Evolutionary conservation across 2,329 filamentous ascomycete genomes (phyloP), one percentile per base, ranked within the genome.

Genomic region (Ophiosphaerella narmari): DNA sequence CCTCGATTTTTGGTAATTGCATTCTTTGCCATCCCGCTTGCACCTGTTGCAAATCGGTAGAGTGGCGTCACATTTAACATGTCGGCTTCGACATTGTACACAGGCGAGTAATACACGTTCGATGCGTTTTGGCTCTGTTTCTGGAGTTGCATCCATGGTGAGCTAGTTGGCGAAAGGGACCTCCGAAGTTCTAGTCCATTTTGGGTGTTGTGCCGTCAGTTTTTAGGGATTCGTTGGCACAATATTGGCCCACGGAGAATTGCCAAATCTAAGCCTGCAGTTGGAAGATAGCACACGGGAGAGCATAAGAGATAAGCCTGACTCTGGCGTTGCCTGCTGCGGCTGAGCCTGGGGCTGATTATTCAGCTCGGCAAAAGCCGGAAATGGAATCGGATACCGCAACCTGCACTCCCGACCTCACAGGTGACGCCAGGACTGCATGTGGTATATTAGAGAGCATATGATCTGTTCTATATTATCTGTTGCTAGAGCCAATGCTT

Each of bases 11-110:
- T 65, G 55, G 43, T 68, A 72, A 4, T 48, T 59, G 40, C 69
- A 71, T 32, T 68, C 67, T 50, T 71, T 72, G 7, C 67, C 62
- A 39, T 71, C 68, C 24, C 62, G 57, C 46, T 48, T 63, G 52
- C 69, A 72, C 21, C 69, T 55, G 31, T 62, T 65, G 46, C 68
- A 71, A 4, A 52, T 36, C 2, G 69, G 69, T 39, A 68, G 65
- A 3, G 59, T 64, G 4, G 66, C 60, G 54, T 70, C 69, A 48
- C 69, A 72, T 48, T 68, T 71, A 12, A 72, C 67, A 35, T 71
- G 68, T 35, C 69, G 57, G 38, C 49, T 57, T n/a, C 69, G 60
- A 35, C 69, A 72, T 46, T 69, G 67, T 12, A 70, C 45, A 49
- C 69, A 72, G 21, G 69, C 69, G 6, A 71, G 46, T 16, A 57